Percentiles rank a stretch among this genome's conserved stretches.
Evolutionary conservation across 1,139 yeast species (phyloP).

Genomic region (Protomyces gravidus): DNA sequence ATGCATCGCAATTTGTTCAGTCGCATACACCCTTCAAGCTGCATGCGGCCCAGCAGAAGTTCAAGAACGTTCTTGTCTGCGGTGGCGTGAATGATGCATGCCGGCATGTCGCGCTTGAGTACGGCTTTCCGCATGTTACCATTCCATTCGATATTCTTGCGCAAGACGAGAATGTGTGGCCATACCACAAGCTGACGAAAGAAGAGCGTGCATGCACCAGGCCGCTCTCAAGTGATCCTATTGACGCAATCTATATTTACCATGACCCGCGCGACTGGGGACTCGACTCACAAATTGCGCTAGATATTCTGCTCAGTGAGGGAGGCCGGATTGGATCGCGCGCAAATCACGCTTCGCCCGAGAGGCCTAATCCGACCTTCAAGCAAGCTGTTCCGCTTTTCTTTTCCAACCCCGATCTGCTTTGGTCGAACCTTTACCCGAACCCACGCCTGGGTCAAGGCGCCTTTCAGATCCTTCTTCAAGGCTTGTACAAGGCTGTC

Average conservation of each 20-base stretch:
- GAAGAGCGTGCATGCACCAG: conserved; percentile 51
- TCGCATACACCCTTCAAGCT: conserved; percentile 89
- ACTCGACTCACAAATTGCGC: conserved; percentile 76
- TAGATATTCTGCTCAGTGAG: conserved; percentile 67
- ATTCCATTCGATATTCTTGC: conserved; percentile 69
- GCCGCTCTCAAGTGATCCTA: conserved; percentile 43
- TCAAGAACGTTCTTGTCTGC: conserved; percentile 66
- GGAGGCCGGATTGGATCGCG: conserved; percentile 77
- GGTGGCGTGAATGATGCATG: conserved; percentile 61
- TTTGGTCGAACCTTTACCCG: conserved; percentile 82
- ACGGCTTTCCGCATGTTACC: conserved; percentile 73
- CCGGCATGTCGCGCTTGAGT: conserved; percentile 33
- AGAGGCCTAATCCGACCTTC: conserved; percentile 45
- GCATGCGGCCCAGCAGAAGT: conserved; percentile 53
- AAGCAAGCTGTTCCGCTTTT: conserved; percentile 76
- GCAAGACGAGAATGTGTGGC: conserved; percentile 60
- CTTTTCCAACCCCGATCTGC: conserved; percentile 82
- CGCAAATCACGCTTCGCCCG: conserved; percentile 38
- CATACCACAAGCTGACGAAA: conserved; percentile 57
- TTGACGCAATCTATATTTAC: conserved; percentile 80
- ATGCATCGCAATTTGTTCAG: conserved; percentile 75
- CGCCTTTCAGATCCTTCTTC: conserved; percentile 43
- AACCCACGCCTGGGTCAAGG: conserved; percentile 85
- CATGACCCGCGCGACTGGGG: conserved; percentile 92
- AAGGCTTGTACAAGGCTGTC: conserved; percentile 56